Conservation (phyloP, 2,329 filamentous ascomycete species). For the Xylariaceae sp. region DNA sequence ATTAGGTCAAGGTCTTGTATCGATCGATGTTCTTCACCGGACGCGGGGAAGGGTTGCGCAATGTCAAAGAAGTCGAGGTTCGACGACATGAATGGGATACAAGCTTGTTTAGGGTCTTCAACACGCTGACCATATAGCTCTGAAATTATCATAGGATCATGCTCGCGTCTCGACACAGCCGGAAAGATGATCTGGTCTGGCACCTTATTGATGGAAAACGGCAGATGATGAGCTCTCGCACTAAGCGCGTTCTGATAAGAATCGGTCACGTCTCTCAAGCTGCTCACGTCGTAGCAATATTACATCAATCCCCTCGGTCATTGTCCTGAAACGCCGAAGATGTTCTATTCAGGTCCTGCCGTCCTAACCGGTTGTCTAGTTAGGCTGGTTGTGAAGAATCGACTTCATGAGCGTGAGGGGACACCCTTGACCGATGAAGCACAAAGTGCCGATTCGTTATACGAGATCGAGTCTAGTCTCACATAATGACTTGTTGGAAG, state of each 20-base stretch:
- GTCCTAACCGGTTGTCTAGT: conserved; percentile 43
- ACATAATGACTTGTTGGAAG: conserved; percentile 55
- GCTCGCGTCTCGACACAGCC: conserved; percentile 45
- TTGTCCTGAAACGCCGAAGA: conserved; percentile 58
- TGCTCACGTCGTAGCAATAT: conserved; percentile 55
- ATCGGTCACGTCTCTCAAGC: conserved; percentile 47
- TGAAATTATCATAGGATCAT: conserved; percentile 17
- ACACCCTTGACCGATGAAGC: conserved; percentile 63
- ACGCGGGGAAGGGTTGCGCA: conserved; percentile 27
- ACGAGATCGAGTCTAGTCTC: conserved; percentile 56
- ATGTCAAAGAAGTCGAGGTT: conserved; percentile 26
- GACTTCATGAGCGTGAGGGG: conserved; percentile 60
- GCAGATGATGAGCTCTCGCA: conserved; percentile 54
- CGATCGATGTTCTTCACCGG: conserved; percentile 23
- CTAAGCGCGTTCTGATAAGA: conserved; percentile 56
- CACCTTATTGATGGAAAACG: conserved; percentile 53
- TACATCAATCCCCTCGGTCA: conserved; percentile 62
- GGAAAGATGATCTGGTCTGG: conserved; percentile 44
- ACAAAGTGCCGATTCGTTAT: conserved; percentile 51
- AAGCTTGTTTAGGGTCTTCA: background rate
- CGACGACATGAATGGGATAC: conserved; percentile 24
- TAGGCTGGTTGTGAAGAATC: conserved; percentile 58
- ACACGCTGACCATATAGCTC: too few relatives aligned
- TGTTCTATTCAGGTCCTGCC: conserved; percentile 51
- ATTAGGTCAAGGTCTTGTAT: conserved; percentile 55